Conservation (phyloP, 2,329 filamentous ascomycete genomes). For the Colletotrichum tropicale region DNA sequence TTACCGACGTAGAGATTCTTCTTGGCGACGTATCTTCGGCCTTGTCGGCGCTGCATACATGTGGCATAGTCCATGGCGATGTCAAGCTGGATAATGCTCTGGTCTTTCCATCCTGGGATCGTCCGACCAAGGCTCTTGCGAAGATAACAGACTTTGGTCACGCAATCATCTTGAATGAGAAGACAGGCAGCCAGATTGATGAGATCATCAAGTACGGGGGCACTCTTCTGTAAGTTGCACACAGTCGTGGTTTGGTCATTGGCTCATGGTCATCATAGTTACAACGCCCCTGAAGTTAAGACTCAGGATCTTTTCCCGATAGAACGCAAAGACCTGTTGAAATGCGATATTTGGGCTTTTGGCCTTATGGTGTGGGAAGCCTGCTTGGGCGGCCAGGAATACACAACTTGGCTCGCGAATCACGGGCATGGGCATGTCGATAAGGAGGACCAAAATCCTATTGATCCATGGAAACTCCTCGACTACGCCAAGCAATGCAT, state of each 20-base stretch:
- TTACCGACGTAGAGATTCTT: not conserved
- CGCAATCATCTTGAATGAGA: not conserved
- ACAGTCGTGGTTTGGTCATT: rapidly evolving
- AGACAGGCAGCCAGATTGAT: not conserved
- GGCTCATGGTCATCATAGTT: not conserved
- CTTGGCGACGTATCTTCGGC: not conserved
- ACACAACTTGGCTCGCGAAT: not conserved
- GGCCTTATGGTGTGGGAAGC: not conserved
- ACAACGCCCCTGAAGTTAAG: not conserved
- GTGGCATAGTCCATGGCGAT: not conserved
- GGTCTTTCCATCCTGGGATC: not conserved
- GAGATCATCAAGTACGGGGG: not conserved
- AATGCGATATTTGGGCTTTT: not conserved
- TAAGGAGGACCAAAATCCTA: not conserved
- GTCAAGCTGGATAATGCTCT: not conserved
- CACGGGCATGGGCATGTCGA: not conserved
- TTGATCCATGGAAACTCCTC: not conserved
- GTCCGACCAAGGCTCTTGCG: not conserved
- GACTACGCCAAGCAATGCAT: not conserved
- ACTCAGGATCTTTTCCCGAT: not conserved
- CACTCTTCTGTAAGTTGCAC: not conserved
- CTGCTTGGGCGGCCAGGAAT: not conserved
- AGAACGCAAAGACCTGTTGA: not conserved
- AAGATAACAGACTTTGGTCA: not conserved
- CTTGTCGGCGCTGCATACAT: not conserved